Percentiles rank a stretch among this genome's conserved stretches.
phyloP scores from a whole-genome alignment of 352 stramenopile species.

The Pythium brassicae region DNA sequence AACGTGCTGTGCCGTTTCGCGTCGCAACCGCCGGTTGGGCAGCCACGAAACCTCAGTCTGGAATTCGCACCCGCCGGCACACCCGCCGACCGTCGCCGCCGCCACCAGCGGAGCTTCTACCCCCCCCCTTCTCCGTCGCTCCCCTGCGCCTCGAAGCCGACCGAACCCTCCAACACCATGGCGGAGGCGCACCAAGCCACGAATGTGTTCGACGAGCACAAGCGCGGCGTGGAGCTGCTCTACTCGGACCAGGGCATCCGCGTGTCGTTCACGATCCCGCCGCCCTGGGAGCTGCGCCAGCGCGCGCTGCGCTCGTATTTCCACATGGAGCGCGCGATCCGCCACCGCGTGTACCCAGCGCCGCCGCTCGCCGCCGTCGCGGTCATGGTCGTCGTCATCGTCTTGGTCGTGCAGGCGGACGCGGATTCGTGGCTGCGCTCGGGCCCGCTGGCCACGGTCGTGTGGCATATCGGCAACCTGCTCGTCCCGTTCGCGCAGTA shows the following conservation, averaged over 20 bases:
- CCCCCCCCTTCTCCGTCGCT: neutral
- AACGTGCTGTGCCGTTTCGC: neutral
- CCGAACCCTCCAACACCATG: too few species aligned
- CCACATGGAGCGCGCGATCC: slow-evolving; percentile 66
- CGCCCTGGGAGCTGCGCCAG: slow-evolving; percentile 72
- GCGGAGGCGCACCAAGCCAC: slow-evolving; percentile 84
- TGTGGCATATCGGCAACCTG: slow-evolving; percentile 80
- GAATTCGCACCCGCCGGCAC: slow-evolving; percentile 13
- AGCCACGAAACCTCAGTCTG: slow-evolving; percentile 2
- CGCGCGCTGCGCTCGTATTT: slow-evolving; percentile 52
- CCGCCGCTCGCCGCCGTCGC: slow-evolving; percentile 58
- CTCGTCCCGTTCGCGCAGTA: slow-evolving; percentile 66
- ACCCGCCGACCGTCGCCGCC: neutral
- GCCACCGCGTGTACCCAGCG: slow-evolving; percentile 73
- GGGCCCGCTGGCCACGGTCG: slow-evolving; percentile 56
- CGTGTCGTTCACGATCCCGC: slow-evolving; percentile 82
- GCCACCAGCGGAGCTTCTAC: too few species aligned
- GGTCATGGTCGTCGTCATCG: slow-evolving; percentile 56
- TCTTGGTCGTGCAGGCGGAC: slow-evolving; percentile 48
- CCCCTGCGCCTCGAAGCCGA: neutral
- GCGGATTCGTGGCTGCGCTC: slow-evolving; percentile 85
- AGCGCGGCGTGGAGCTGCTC: slow-evolving; percentile 80
- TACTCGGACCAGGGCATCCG: slow-evolving; percentile 82
- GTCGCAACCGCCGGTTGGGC: neutral
- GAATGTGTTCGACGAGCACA: slow-evolving; percentile 83